Evolutionary conservation across 345 rosid genomes (phyloP), one percentile per base, ranked within the genome.

Genomic region (Lepidium sativum): DNA sequence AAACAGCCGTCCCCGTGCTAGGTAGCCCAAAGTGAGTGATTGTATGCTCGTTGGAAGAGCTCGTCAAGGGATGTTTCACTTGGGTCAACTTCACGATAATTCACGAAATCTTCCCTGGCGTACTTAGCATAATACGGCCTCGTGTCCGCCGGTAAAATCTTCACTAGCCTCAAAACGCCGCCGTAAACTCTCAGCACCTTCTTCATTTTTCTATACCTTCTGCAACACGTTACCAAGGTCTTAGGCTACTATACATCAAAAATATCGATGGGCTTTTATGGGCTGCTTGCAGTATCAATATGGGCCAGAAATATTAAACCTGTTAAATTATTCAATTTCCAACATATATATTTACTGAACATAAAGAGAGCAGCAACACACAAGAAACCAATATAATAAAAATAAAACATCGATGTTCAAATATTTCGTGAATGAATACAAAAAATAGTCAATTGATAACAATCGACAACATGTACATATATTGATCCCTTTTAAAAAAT

Each of bases 1-100:
- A n/a, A n/a, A n/a, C n/a, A n/a, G n/a, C n/a, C n/a, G n/a, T n/a
- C n/a, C n/a, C n/a, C n/a, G n/a, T n/a, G n/a, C n/a, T n/a, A n/a
- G n/a, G n/a, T n/a, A n/a, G n/a, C 86, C 99, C 99, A 90, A 41
- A 88, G 67, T 49, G 99, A 90, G 79, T 94, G 99, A 75, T 80
- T 82, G 49, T 86, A 88, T 10, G 95, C 83, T 44, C 99, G 78
- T 56, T 73, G 89, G 71, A 81, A 90, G 82, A 88, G 92, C 82
- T 94, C 97, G 13, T 83, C 81, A 18, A 90, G 81, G 67, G 90
- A 69, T 16, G 65, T 61, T 65, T 80, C 43, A 73, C 65, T 66
- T 56, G 70, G 77, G 45, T 86, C 96, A 40, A 82, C 80, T 15
- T 94, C 95, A 65, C 85, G 77, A 79, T 88, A 88, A 52, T 90